phyloP scores from a whole-genome alignment of 768 basidiomycete species.

The Xerocomellus amylosporus region DNA sequence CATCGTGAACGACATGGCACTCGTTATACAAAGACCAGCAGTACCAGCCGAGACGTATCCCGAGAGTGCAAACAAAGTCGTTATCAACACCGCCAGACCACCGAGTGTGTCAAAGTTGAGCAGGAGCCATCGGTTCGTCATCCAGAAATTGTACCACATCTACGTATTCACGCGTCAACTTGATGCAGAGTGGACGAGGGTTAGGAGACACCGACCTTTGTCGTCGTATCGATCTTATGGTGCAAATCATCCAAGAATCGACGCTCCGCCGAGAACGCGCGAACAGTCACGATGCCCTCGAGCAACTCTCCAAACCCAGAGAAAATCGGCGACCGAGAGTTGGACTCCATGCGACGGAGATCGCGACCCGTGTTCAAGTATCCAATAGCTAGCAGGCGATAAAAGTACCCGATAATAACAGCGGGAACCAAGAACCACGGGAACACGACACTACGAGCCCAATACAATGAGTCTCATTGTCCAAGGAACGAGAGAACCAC shows the following conservation, averaged over 20 bases:
- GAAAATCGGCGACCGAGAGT: constrained; percentile 79
- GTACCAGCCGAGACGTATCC: constrained; percentile 57
- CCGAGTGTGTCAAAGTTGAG: constrained; percentile 81
- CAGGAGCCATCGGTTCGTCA: constrained; percentile 84
- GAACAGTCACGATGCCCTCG: constrained; percentile 89
- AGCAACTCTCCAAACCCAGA: constrained; percentile 79
- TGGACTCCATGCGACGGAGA: constrained; percentile 87
- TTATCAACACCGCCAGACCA: constrained; percentile 67
- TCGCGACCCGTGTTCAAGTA: constrained; percentile 82
- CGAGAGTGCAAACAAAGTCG: constrained; percentile 72
- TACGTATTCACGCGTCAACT: background rate
- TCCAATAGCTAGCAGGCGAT: constrained; percentile 65
- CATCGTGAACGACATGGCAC: constrained; percentile 60
- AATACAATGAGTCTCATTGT: constrained; percentile 6
- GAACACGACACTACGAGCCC: constrained; percentile 55
- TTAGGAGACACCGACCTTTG: constrained; percentile 45
- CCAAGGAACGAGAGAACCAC: constrained; percentile 21
- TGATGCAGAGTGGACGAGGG: background rate
- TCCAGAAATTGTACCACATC: constrained; percentile 91
- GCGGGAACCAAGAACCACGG: constrained; percentile 84
- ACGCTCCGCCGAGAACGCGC: constrained; percentile 83
- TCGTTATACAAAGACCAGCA: constrained; percentile 74
- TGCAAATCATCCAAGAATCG: constrained; percentile 76
- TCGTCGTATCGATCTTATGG: constrained; percentile 72
- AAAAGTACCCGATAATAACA: constrained; percentile 65